These are phyloP conservation scores for Heteromeles arbutifolia DNA, from an alignment of 306 rosid genomes.

Conservation along the genomic window DNA sequence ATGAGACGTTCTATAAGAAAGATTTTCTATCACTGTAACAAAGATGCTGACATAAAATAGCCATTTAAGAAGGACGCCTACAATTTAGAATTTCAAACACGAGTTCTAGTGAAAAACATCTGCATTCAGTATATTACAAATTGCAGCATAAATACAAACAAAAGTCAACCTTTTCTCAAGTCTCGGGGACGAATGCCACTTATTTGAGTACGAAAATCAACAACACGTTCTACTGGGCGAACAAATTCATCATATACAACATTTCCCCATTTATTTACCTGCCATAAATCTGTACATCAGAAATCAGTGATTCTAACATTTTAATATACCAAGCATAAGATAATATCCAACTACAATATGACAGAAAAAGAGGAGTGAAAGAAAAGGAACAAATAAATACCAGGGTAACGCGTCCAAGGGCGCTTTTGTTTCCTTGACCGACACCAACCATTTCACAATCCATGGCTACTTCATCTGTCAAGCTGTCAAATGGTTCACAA, in stretches of 20 bases:
- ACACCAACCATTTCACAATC: conserved; percentile 99
- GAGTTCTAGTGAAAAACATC: neutral
- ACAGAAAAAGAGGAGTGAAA: neutral
- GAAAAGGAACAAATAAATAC: conserved; percentile 39
- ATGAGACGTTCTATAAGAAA: neutral
- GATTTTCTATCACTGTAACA: neutral
- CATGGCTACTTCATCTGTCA: conserved; percentile 84
- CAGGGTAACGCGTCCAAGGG: conserved; percentile 86
- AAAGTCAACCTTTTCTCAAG: conserved; percentile 64
- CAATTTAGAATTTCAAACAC: neutral
- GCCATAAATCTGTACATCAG: conserved; percentile 35
- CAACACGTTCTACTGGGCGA: conserved; percentile 70
- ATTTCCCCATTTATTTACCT: conserved; percentile 95
- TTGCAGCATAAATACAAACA: neutral
- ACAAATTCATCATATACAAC: conserved; percentile 80
- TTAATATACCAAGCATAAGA: neutral
- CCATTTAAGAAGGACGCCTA: neutral
- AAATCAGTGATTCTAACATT: conserved; percentile 16
- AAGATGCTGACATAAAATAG: neutral
- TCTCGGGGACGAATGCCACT: conserved; percentile 90
- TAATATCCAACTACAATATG: neutral
- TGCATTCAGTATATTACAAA: neutral
- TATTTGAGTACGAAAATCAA: conserved; percentile 80
- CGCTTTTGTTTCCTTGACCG: conserved; percentile 83
- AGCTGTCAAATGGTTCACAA: conserved; percentile 51